Percentiles rank a stretch among this genome's conserved stretches.
Conservation (phyloP, 495 filamentous ascomycete species). For the Aspergillus sclerotiicarbonarius region DNA sequence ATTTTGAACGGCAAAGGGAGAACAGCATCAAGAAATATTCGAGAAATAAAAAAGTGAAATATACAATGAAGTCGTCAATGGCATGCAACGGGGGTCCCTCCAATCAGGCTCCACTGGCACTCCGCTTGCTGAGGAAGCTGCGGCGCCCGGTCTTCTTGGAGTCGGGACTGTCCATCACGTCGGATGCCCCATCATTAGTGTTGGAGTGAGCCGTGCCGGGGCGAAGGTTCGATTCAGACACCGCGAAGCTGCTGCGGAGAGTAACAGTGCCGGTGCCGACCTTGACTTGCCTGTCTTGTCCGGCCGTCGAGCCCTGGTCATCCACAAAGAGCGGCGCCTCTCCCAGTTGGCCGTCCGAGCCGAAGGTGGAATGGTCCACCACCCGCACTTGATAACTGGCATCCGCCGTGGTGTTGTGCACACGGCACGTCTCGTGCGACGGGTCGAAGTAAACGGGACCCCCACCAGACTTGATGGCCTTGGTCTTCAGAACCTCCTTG, state of each 20-base stretch:
- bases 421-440: constrained; percentile 68
- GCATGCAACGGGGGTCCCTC: constrained; percentile 16
- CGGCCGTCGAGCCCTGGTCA: constrained; percentile 62
- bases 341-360: constrained; percentile 75
- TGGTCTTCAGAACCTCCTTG: constrained; percentile 85
- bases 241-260: constrained; percentile 63
- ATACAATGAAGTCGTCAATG: constrained; percentile 6
- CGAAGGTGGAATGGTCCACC: constrained; percentile 78
- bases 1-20: constrained; percentile 5
- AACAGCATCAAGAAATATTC: constrained; percentile 3
- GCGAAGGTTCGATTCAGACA: constrained; percentile 27
- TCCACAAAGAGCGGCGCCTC: constrained; percentile 87
- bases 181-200: constrained; percentile 29
- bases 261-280: constrained; percentile 67
- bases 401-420: constrained; percentile 71
- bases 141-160: constrained; percentile 43
- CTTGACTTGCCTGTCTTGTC: constrained; percentile 69
- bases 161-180: constrained; percentile 55
- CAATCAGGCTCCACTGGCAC: constrained; percentile 42
- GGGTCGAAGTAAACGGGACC: constrained; percentile 62
- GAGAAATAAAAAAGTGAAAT: constrained; percentile 9
- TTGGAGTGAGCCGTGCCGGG: constrained; percentile 42
- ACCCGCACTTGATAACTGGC: constrained; percentile 82
- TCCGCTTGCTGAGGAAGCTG: constrained; percentile 59
- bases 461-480: constrained; percentile 61